phyloP scores from a whole-genome alignment of 176 grass and related monocot genomes.

The Rhynchospora tenuis region DNA sequence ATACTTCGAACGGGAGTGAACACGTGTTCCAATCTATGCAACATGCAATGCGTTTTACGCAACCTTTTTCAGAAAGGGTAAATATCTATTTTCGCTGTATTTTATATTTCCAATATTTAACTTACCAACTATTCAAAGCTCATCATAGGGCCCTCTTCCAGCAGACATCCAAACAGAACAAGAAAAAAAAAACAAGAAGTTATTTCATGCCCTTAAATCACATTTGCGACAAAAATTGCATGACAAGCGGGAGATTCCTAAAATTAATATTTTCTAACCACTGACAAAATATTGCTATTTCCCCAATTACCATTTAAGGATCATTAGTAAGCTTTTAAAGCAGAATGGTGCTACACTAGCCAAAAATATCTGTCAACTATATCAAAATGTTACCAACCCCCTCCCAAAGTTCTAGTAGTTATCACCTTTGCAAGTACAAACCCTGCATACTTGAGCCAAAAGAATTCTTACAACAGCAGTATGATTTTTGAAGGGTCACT shows the following conservation, averaged over 20 bases:
- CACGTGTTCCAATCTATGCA: background rate
- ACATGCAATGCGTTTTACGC: background rate
- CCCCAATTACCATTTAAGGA: conserved; percentile 4
- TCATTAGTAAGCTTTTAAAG: conserved; percentile 8
- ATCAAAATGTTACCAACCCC: conserved; percentile 9
- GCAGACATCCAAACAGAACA: background rate
- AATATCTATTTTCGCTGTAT: background rate
- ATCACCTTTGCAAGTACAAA: background rate
- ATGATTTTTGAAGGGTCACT: background rate
- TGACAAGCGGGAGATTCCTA: background rate
- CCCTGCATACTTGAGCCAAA: background rate
- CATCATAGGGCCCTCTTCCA: background rate
- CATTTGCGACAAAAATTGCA: conserved; percentile 7
- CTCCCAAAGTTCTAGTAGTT: conserved; percentile 1
- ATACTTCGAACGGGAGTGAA: background rate
- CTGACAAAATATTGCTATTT: conserved; percentile 3
- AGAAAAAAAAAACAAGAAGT: background rate
- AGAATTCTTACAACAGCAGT: background rate
- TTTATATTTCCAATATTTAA: background rate
- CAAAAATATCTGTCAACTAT: conserved; percentile 19
- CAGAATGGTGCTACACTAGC: background rate
- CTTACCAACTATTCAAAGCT: background rate
- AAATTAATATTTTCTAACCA: conserved; percentile 15
- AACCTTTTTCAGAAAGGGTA: background rate
- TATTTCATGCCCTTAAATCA: background rate